These are phyloP conservation scores for Macrotyloma uniflorum DNA, from an alignment of 306 rosid species.

Conservation along the genomic window DNA sequence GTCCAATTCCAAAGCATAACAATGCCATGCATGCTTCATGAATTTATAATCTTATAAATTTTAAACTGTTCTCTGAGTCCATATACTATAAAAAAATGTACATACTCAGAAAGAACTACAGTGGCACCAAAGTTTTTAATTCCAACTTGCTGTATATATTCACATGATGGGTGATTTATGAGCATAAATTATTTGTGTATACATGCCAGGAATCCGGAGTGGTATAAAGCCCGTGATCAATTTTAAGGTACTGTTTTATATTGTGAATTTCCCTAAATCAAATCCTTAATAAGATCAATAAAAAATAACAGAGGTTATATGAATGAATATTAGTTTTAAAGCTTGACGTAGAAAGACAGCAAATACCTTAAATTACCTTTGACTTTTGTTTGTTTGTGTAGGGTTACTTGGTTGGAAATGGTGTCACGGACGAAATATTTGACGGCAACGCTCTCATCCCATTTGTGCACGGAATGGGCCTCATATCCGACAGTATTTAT, in stretches of 20 bases:
- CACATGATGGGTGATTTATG: neutral
- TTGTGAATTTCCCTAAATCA: neutral
- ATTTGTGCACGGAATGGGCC: conserved; percentile 88
- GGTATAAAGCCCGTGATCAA: conserved; percentile 60
- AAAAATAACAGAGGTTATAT: too few species aligned
- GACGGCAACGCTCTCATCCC: conserved; percentile 77
- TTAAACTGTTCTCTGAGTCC: neutral
- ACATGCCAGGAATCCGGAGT: conserved; percentile 49
- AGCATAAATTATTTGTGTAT: conserved; percentile 18
- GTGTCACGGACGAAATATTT: conserved; percentile 62
- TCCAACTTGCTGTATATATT: conserved; percentile 5
- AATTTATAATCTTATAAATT: neutral
- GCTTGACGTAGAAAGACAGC: neutral
- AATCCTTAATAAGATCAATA: neutral
- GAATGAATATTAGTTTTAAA: neutral
- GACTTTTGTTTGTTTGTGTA: conserved; percentile 22
- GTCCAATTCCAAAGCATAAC: neutral
- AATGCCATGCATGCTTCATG: neutral
- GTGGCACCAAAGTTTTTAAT: neutral
- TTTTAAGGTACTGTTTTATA: conserved; percentile 55
- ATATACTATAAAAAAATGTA: neutral
- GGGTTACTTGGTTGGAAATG: conserved; percentile 91
- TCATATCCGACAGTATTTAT: conserved; percentile 63
- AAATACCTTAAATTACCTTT: conserved; percentile 6
- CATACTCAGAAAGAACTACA: neutral